Conservation (phyloP, 805 yeast genomes). For the Ogataea paraovalis region DNA sequence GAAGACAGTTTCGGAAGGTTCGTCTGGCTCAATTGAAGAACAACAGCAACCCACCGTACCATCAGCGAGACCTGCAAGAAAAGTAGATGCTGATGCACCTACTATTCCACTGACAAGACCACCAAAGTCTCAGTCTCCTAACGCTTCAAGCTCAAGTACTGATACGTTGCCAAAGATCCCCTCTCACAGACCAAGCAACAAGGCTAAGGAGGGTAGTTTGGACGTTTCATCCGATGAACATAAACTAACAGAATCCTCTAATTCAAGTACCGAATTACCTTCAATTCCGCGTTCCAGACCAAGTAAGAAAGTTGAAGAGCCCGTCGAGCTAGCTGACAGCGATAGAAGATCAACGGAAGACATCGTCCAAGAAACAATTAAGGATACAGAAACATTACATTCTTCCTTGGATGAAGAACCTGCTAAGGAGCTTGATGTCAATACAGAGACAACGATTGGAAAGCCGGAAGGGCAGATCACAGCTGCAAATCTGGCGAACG, state of each 20-base stretch:
- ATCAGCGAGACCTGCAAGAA: constrained; percentile 12
- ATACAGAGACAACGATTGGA: too few relatives aligned
- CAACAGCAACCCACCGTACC: constrained; percentile 15
- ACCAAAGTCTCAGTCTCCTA: not conserved
- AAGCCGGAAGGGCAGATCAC: too few relatives aligned
- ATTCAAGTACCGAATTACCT: constrained; percentile 7
- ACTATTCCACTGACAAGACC: constrained; percentile 19
- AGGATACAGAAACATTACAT: too few relatives aligned
- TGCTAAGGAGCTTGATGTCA: too few relatives aligned
- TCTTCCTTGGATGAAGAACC: too few relatives aligned
- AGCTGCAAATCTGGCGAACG: too few relatives aligned
- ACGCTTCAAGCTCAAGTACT: not conserved
- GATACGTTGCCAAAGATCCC: not conserved
- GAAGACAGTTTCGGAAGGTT: constrained; percentile 3
- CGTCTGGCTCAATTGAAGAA: not conserved
- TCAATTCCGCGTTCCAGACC: constrained; percentile 12
- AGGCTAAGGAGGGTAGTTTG: not conserved
- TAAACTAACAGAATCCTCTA: too few relatives aligned
- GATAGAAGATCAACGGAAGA: too few relatives aligned
- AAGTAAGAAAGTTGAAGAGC: not conserved
- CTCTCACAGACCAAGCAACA: not conserved
- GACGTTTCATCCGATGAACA: not conserved
- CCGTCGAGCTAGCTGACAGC: too few relatives aligned
- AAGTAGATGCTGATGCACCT: constrained; percentile 6
- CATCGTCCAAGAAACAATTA: too few relatives aligned